Evolutionary conservation across 2,329 filamentous ascomycete genomes (phyloP).

Genomic region (Basipetospora chlamydospora): DNA sequence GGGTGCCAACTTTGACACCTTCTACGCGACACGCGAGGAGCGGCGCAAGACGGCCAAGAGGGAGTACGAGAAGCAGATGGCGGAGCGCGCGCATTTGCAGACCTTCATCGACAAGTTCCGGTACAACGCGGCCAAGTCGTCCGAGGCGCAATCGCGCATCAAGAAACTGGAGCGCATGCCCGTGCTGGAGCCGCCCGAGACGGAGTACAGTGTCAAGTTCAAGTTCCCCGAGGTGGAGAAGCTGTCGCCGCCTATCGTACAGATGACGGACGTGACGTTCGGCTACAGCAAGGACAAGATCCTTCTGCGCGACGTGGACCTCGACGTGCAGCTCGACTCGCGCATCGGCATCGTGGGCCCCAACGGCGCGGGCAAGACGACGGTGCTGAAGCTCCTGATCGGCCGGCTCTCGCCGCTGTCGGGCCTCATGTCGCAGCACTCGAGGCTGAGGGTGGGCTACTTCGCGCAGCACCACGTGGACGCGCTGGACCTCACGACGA

Average conservation of each 20-base stretch:
- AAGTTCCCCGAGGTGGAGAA: constrained; percentile 97
- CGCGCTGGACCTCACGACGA: constrained; percentile 75
- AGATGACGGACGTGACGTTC: constrained; percentile 88
- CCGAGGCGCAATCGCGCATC: constrained; percentile 94
- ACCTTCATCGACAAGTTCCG: constrained; percentile 99
- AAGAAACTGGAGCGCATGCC: constrained; percentile 99
- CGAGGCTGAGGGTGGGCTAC: constrained; percentile 82
- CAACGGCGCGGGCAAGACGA: constrained; percentile 97
- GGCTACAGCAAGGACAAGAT: constrained; percentile 71
- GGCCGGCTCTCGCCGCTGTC: constrained; percentile 63
- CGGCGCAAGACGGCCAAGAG: constrained; percentile 90
- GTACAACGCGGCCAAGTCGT: constrained; percentile 97
- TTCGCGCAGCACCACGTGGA: constrained; percentile 99
- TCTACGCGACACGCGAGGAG: constrained; percentile 96
- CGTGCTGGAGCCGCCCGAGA: constrained; percentile 74
- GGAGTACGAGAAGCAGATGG: constrained; percentile 99
- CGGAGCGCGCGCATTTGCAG: constrained; percentile 79
- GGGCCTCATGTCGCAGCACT: constrained; percentile 77
- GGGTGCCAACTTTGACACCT: constrained; percentile 89
- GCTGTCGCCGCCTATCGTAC: constrained; percentile 90
- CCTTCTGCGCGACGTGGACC: constrained; percentile 72
- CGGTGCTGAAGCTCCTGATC: constrained; percentile 93
- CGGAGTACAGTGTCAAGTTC: constrained; percentile 93
- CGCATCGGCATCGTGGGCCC: constrained; percentile 98
- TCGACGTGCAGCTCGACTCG: constrained; percentile 95